These are phyloP conservation scores for Rhizodiscina lignyota DNA, from an alignment of 495 filamentous ascomycete genomes.

Conservation along the genomic window DNA sequence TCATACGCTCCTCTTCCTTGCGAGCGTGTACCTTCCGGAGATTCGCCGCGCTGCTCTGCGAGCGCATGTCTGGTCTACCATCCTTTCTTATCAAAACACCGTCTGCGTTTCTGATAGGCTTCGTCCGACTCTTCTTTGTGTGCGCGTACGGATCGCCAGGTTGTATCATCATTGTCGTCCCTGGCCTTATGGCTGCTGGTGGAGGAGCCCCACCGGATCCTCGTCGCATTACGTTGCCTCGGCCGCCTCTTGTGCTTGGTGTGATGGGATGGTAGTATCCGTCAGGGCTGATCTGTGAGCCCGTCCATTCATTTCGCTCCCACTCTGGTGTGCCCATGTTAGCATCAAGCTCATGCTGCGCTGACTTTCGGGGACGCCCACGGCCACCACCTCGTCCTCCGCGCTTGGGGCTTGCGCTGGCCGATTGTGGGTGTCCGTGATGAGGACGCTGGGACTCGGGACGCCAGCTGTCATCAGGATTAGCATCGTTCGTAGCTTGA, in stretches of 20 bases:
- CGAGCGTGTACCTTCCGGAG: slow-evolving; percentile 24
- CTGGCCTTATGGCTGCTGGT: slow-evolving; percentile 1
- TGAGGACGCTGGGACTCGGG: slow-evolving; percentile 18
- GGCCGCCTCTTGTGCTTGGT: slow-evolving; percentile 2
- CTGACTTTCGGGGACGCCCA: slow-evolving; percentile 13
- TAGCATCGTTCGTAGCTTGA: slow-evolving; percentile 14
- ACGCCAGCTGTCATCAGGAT: slow-evolving; percentile 19
- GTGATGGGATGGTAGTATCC: slow-evolving; percentile 19
- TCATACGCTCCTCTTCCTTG: slow-evolving; percentile 14
- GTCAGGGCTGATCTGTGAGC: slow-evolving; percentile 14
- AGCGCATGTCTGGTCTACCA: slow-evolving; percentile 25
- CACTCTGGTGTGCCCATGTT: slow-evolving; percentile 17
- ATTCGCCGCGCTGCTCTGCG: slow-evolving; percentile 22
- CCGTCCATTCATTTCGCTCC: slow-evolving; percentile 18
- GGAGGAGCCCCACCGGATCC: slow-evolving; percentile 8
- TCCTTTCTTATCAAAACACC: slow-evolving; percentile 27
- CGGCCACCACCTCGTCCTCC: too few species aligned
- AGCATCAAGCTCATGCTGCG: slow-evolving; percentile 5
- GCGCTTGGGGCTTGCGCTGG: too few species aligned
- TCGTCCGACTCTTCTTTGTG: slow-evolving; percentile 23
- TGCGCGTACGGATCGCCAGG: slow-evolving; percentile 16
- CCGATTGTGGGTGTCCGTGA: too few species aligned
- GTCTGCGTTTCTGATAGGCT: slow-evolving; percentile 24
- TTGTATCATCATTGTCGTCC: neutral
- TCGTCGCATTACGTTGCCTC: slow-evolving; percentile 11